These are phyloP conservation scores for Pneumocystis sp. DNA, from an alignment of 1,139 yeast genomes.

Conservation along the genomic window DNA sequence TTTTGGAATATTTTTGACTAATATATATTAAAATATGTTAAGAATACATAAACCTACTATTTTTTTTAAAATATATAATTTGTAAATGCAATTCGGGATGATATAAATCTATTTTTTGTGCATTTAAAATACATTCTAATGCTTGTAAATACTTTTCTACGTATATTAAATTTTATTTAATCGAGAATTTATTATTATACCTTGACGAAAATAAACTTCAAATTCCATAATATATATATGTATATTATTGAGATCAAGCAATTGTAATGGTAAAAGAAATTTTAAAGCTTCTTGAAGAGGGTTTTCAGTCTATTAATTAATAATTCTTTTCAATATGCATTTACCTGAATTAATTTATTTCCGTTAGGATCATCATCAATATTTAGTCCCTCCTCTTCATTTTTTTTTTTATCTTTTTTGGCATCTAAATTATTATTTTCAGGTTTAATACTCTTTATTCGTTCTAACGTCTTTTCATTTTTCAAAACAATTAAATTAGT, in stretches of 20 bases:
- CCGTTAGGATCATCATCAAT: background rate
- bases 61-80: background rate
- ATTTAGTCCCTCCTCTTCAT: background rate
- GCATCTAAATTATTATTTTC: background rate
- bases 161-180: background rate
- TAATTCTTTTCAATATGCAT: background rate
- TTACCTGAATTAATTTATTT: background rate
- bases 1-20: background rate
- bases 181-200: background rate
- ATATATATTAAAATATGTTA: background rate
- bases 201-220: background rate
- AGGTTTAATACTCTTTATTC: slow-evolving; percentile 6
- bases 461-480: slow-evolving; percentile 19
- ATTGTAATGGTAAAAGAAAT: background rate
- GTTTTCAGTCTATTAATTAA: background rate
- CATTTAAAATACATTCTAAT: background rate
- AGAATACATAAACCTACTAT: background rate
- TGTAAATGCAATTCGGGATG: background rate
- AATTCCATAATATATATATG: background rate
- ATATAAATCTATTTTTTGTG: background rate
- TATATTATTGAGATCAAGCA: background rate
- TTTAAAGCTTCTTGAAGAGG: background rate
- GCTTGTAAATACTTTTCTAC: background rate
- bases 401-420: background rate
- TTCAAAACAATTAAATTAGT: slow-evolving; percentile 16